Evolutionary conservation across 176 grass and related monocot genomes (phyloP), one percentile per base, ranked within the genome.

Genomic region (Avena atlantica): DNA sequence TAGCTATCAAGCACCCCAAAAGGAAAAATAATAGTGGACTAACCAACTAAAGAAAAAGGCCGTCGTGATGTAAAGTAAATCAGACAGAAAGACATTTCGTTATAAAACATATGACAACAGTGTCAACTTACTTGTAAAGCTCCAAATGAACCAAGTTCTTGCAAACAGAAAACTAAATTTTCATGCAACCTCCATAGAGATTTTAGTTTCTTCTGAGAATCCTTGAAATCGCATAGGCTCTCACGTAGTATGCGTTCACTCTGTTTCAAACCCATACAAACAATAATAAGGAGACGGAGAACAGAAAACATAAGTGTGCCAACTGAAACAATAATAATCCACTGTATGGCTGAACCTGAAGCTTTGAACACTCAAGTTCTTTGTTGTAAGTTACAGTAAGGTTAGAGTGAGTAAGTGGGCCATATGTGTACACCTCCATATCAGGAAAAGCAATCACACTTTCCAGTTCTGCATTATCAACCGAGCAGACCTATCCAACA

Each of bases 91-190:
- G 55, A 59, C 15, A 78, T 60, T 78, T 59, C 19, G 14, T 56
- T 37, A 55, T 69, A 36, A 0, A 14, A 23, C n/a, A 74, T 53
- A 23, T 73, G 36, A 78, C n/a, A 6, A 70, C 42, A 60, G 27
- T 52, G 44, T 1, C n/a, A 90, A 87, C 89, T 90, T 50, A 93
- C 95, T 79, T 92, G 92, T 78, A 95, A 58, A 85, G 96, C 91
- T 70, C 96, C 96, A 91, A 62, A 95, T 84, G 92, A 87, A 76
- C 96, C 96, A 89, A 98, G 71, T 85, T 94, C 90, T 88, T 95
- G 81, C 82, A 98, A 91, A 89, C 90, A 95, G 80, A 98, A 98
- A 74, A 92, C 71, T 48, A 98, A 86, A 82, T 93, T 89, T 67
- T 91, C 91, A 84, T 94, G 93, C 81, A 92, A 92, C 83, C 87